Percentiles rank a stretch among this genome's conserved stretches.
phyloP scores from a whole-genome alignment of 2,329 filamentous ascomycete species.

The Botryotinia convoluta region DNA sequence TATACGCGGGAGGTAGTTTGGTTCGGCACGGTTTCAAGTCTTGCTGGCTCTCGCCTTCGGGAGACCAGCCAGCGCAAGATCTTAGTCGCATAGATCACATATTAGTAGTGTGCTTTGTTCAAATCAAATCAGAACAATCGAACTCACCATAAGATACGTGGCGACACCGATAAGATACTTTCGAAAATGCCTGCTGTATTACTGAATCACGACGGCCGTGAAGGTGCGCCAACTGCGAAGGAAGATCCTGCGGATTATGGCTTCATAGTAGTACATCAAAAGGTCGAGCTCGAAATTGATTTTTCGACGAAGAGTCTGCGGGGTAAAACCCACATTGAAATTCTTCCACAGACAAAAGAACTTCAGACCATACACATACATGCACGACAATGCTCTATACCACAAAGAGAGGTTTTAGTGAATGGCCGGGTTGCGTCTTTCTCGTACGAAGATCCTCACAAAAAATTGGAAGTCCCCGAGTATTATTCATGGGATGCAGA shows the following conservation, averaged over 20 bases:
- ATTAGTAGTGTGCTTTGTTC: neutral
- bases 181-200: slow-evolving; percentile 33
- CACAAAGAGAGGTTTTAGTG: slow-evolving; percentile 53
- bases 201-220: slow-evolving; percentile 28
- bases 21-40: neutral
- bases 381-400: slow-evolving; percentile 60
- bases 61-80: slow-evolving; percentile 3
- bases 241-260: slow-evolving; percentile 29
- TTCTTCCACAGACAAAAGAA: slow-evolving; percentile 56
- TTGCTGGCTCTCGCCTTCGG: slow-evolving; percentile 15
- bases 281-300: slow-evolving; percentile 85
- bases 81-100: neutral
- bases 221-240: slow-evolving; percentile 20
- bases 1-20: neutral
- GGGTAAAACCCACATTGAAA: slow-evolving; percentile 77
- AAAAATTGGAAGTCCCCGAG: slow-evolving; percentile 58
- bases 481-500: slow-evolving; percentile 63
- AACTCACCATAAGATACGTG: neutral
- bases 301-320: slow-evolving; percentile 72
- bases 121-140: neutral
- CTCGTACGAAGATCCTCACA: slow-evolving; percentile 60
- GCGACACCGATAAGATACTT: neutral
- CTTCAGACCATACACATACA: slow-evolving; percentile 59
- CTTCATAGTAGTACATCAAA: slow-evolving; percentile 71
- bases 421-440: slow-evolving; percentile 39